Percentiles rank a stretch among this genome's conserved stretches.
Evolutionary conservation across 805 yeast genomes (phyloP).

Genomic region (Metschnikowia koreensis): DNA sequence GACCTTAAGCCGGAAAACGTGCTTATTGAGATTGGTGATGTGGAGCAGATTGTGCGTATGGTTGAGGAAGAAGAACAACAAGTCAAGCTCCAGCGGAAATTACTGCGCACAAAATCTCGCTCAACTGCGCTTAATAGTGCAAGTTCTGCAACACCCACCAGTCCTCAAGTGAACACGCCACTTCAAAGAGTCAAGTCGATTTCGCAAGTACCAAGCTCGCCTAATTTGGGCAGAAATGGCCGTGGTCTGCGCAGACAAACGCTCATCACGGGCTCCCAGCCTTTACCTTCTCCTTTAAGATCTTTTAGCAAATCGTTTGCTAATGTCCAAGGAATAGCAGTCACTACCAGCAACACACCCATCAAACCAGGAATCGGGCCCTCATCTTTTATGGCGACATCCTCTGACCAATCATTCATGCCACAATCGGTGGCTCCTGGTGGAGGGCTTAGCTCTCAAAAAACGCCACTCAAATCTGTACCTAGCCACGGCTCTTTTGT

Average conservation of each 20-base stretch:
- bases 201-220: conserved; percentile 24
- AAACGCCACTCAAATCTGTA: conserved; percentile 6
- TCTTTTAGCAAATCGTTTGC: conserved; percentile 47
- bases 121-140: conserved; percentile 5
- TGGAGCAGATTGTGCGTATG: conserved; percentile 69
- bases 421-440: neutral
- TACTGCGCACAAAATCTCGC: conserved; percentile 17
- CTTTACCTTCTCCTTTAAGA: conserved; percentile 83
- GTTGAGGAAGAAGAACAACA: conserved; percentile 60
- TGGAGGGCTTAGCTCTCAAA: neutral
- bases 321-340: conserved; percentile 34
- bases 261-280: conserved; percentile 86
- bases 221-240: conserved; percentile 43
- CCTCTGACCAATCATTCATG: conserved; percentile 6
- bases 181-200: conserved; percentile 18
- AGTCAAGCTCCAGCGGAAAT: conserved; percentile 33
- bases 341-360: conserved; percentile 43
- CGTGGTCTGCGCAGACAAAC: conserved; percentile 68
- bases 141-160: conserved; percentile 6
- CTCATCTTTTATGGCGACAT: conserved; percentile 18
- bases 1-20: conserved; percentile 21
- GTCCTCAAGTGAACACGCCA: conserved; percentile 12
- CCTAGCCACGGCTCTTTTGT: conserved; percentile 13
- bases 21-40: conserved; percentile 68
- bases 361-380: conserved; percentile 23